Conservation (phyloP, 2,329 filamentous ascomycete species). For the Tolypocladium inflatum region DNA sequence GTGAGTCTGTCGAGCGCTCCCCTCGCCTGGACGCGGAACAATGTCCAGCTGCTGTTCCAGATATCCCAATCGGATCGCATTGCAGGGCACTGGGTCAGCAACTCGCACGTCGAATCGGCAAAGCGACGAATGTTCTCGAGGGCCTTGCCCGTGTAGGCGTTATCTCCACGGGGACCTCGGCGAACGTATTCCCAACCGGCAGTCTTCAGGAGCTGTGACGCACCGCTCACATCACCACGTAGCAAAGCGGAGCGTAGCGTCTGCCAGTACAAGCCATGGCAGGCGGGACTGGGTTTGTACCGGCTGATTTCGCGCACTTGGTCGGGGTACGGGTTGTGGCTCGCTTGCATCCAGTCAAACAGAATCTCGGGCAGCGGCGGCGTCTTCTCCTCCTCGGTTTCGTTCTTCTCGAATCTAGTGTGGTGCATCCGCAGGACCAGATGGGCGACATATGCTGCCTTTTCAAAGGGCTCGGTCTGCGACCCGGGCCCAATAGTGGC, state of each 20-base stretch:
- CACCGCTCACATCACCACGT: conserved; percentile 62
- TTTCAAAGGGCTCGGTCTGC: conserved; percentile 54
- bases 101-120: conserved; percentile 55
- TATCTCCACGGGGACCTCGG: conserved; percentile 53
- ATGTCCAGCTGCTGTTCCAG: conserved; percentile 68
- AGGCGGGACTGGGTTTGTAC: conserved; percentile 62
- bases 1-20: conserved; percentile 62
- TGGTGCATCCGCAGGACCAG: conserved; percentile 75
- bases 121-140: conserved; percentile 71
- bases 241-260: conserved; percentile 65
- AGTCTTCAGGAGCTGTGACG: conserved; percentile 57
- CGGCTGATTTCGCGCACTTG: conserved; percentile 57
- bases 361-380: conserved; percentile 65
- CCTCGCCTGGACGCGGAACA: conserved; percentile 69
- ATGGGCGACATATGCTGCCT: conserved; percentile 70
- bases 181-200: conserved; percentile 73
- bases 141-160: conserved; percentile 64
- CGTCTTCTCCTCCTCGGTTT: conserved; percentile 26
- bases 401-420: conserved; percentile 34
- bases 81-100: conserved; percentile 67
- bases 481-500: conserved; percentile 57
- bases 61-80: conserved; percentile 71
- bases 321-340: conserved; percentile 63
- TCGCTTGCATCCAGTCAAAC: conserved; percentile 70
- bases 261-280: conserved; percentile 77